These are phyloP conservation scores for Naganishia sp. DNA, from an alignment of 1,284 basidiomycete genomes.

Conservation along the genomic window DNA sequence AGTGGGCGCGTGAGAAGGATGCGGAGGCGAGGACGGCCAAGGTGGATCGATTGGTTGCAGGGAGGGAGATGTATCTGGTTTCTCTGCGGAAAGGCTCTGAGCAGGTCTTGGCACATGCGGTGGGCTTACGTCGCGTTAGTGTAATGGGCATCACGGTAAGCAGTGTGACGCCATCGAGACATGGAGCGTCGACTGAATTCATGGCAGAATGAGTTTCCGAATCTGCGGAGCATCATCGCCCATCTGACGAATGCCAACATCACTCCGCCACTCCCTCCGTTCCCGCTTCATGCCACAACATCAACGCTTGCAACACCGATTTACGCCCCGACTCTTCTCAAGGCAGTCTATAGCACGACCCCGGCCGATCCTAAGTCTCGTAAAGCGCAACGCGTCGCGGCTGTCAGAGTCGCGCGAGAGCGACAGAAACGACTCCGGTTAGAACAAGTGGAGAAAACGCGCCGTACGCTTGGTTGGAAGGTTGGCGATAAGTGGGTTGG, in stretches of 20 bases:
- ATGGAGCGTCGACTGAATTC: neutral
- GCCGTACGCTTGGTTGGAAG: conserved; percentile 15
- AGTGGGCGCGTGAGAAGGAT: conserved; percentile 9
- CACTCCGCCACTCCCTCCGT: conserved; percentile 32
- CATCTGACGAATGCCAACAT: conserved; percentile 36
- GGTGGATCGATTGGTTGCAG: conserved; percentile 8
- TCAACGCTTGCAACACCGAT: conserved; percentile 1
- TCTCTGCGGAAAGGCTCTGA: conserved; percentile 73
- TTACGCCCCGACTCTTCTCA: conserved; percentile 72
- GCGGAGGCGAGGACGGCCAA: conserved; percentile 1
- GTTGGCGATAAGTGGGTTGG: conserved; percentile 16
- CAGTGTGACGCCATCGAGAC: conserved; percentile 7
- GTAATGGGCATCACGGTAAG: conserved; percentile 66
- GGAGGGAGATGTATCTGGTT: conserved; percentile 60
- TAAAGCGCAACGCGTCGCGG: conserved; percentile 64
- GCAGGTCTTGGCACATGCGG: conserved; percentile 61
- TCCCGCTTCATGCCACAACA: conserved; percentile 41
- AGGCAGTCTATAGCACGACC: conserved; percentile 76
- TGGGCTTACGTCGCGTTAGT: conserved; percentile 70
- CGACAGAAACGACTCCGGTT: conserved; percentile 10
- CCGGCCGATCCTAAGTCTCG: conserved; percentile 75
- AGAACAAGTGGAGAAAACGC: conserved; percentile 1
- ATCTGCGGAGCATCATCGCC: conserved; percentile 38
- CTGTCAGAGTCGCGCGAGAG: conserved; percentile 52
- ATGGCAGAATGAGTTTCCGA: conserved; percentile 67